These are phyloP conservation scores for Scleroderma citrinum DNA, from an alignment of 768 basidiomycete genomes.

Conservation along the genomic window DNA sequence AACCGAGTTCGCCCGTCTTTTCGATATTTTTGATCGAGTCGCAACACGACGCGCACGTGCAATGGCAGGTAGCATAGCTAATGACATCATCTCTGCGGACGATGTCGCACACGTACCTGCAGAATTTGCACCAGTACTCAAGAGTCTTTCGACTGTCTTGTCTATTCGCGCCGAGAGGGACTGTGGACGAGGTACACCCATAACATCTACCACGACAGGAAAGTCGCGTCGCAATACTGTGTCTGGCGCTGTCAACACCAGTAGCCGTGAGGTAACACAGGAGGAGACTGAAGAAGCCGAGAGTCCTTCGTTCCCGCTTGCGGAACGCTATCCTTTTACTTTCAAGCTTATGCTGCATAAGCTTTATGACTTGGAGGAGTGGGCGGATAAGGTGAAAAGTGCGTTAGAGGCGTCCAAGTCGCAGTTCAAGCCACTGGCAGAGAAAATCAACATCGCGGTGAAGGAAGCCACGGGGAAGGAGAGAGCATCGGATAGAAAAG, in stretches of 20 bases:
- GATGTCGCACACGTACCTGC: constrained; percentile 26
- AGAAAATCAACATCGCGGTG: constrained; percentile 20
- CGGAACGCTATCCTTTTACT: constrained; percentile 46
- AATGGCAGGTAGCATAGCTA: constrained; percentile 7
- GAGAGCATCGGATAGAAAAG: constrained; percentile 10
- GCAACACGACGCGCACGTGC: constrained; percentile 37
- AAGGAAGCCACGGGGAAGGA: constrained; percentile 12
- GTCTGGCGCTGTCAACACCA: constrained; percentile 13
- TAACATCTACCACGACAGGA: not conserved
- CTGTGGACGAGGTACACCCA: constrained; percentile 1
- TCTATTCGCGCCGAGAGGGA: constrained; percentile 30
- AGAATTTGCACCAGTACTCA: constrained; percentile 27
- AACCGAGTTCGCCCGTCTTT: constrained; percentile 49
- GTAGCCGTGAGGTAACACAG: constrained; percentile 5
- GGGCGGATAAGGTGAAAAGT: constrained; percentile 49
- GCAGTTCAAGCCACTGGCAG: constrained; percentile 51
- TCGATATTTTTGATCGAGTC: constrained; percentile 48
- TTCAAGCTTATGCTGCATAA: constrained; percentile 66
- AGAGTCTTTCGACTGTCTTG: constrained; percentile 32
- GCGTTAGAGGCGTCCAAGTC: constrained; percentile 47
- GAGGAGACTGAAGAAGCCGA: constrained; percentile 19
- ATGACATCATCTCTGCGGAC: constrained; percentile 23
- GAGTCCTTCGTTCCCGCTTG: constrained; percentile 38
- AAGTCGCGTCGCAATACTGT: constrained; percentile 20
- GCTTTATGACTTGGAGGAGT: constrained; percentile 55